Conservation (phyloP, 2,329 filamentous ascomycete species). For the Fusarium setosum region DNA sequence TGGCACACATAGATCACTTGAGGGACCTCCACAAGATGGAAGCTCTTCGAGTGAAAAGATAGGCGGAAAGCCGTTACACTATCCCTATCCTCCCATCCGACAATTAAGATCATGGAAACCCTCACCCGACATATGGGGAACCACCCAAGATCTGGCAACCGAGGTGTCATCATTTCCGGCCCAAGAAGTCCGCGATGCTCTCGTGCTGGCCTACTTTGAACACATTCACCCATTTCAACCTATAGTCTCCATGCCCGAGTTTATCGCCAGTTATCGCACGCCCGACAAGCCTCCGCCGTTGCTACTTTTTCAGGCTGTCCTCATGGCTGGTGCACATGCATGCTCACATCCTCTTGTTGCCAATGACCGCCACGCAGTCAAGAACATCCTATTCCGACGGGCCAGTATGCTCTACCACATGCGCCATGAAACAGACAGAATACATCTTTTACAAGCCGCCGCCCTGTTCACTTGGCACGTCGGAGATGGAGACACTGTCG, state of each 20-base stretch:
- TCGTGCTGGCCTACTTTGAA: slow-evolving; percentile 38
- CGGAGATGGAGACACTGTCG: slow-evolving; percentile 36
- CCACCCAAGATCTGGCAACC: slow-evolving; percentile 33
- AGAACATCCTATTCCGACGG: slow-evolving; percentile 38
- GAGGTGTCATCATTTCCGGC: slow-evolving; percentile 39
- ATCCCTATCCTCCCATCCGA: slow-evolving; percentile 40
- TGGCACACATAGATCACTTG: slow-evolving; percentile 28
- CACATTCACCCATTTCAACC: slow-evolving; percentile 41
- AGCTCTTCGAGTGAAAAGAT: slow-evolving; percentile 23
- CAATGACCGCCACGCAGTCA: slow-evolving; percentile 39
- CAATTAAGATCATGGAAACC: slow-evolving; percentile 41
- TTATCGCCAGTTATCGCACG: slow-evolving; percentile 33
- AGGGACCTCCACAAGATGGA: slow-evolving; percentile 21
- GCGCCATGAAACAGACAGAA: slow-evolving; percentile 39
- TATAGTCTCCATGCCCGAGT: slow-evolving; percentile 39
- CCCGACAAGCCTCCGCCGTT: slow-evolving; percentile 38
- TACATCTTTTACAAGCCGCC: slow-evolving; percentile 40
- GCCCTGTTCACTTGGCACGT: slow-evolving; percentile 41
- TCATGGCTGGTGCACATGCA: slow-evolving; percentile 41
- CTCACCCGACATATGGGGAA: slow-evolving; percentile 29
- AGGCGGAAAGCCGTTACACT: slow-evolving; percentile 27
- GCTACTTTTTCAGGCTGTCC: slow-evolving; percentile 34
- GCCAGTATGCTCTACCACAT: slow-evolving; percentile 43
- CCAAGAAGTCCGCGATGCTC: slow-evolving; percentile 40
- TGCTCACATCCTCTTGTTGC: slow-evolving; percentile 39